phyloP scores from a whole-genome alignment of 2,329 filamentous ascomycete species.

The Byssochlamys sp. region DNA sequence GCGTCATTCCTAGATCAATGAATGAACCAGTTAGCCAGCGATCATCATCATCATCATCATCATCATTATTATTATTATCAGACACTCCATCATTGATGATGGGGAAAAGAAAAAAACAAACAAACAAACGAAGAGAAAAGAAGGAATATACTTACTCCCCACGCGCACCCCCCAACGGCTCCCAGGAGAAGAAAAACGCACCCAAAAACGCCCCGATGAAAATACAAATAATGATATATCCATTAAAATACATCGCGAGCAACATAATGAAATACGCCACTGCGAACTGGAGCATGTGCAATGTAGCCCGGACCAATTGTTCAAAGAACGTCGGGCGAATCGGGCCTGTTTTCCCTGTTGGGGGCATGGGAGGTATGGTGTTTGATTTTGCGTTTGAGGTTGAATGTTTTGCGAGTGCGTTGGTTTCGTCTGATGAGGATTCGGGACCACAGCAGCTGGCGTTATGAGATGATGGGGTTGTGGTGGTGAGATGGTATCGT shows the following conservation, averaged over 20 bases:
- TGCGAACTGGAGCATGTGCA: slow-evolving; percentile 63
- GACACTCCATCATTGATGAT: background rate
- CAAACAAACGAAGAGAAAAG: background rate
- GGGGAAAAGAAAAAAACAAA: background rate
- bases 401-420: background rate
- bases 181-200: slow-evolving; percentile 65
- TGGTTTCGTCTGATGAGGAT: background rate
- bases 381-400: background rate
- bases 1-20: background rate
- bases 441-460: background rate
- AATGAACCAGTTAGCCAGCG: background rate
- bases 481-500: slow-evolving; percentile 6
- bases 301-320: slow-evolving; percentile 55
- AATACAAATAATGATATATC: slow-evolving; percentile 73
- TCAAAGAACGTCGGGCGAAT: slow-evolving; percentile 52
- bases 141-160: background rate
- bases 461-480: background rate
- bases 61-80: no score
- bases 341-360: background rate
- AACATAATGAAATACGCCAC: slow-evolving; percentile 72
- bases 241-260: slow-evolving; percentile 56
- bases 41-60: background rate
- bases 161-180: slow-evolving; percentile 19
- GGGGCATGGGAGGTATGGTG: background rate
- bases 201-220: slow-evolving; percentile 67